These are phyloP conservation scores for Dendryphion nanum DNA, from an alignment of 2,329 filamentous ascomycete species.

Conservation along the genomic window DNA sequence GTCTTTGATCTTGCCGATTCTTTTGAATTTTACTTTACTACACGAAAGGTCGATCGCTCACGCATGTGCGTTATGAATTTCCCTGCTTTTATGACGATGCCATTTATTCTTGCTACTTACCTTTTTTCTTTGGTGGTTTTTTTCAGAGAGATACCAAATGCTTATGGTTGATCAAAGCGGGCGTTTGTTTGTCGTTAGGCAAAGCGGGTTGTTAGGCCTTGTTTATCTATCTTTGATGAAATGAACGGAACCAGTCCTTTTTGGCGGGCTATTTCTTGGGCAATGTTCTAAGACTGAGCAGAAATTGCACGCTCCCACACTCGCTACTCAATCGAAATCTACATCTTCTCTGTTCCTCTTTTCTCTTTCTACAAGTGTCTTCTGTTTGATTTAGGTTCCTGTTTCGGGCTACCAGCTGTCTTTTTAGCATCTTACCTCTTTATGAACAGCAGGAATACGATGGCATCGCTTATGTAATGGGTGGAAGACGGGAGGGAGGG, in stretches of 20 bases:
- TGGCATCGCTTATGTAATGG: no score
- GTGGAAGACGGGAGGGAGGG: no score
- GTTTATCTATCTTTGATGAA: neutral
- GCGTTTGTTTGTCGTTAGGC: no score
- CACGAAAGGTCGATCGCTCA: conserved; percentile 14
- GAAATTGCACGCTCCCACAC: neutral
- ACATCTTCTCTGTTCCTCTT: neutral
- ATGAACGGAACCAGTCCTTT: neutral
- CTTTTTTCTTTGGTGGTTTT: neutral
- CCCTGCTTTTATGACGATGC: conserved; percentile 2
- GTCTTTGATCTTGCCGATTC: conserved; percentile 4
- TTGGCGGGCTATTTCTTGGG: neutral
- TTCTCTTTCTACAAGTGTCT: neutral
- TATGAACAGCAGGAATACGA: neutral
- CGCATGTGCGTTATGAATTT: conserved; percentile 17
- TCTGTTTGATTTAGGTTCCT: neutral
- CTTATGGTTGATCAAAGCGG: conserved; percentile 3
- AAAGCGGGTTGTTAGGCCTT: neutral
- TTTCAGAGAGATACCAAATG: conserved; percentile 5
- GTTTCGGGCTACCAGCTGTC: neutral
- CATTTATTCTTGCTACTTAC: conserved; percentile 1
- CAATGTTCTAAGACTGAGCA: neutral
- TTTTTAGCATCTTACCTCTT: neutral
- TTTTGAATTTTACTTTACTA: neutral
- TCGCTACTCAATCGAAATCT: neutral